A percentile compares a stretch with the other conserved stretches of the same genome.
phyloP scores from a whole-genome alignment of 805 yeast species.

The Hanseniaspora meyeri region DNA sequence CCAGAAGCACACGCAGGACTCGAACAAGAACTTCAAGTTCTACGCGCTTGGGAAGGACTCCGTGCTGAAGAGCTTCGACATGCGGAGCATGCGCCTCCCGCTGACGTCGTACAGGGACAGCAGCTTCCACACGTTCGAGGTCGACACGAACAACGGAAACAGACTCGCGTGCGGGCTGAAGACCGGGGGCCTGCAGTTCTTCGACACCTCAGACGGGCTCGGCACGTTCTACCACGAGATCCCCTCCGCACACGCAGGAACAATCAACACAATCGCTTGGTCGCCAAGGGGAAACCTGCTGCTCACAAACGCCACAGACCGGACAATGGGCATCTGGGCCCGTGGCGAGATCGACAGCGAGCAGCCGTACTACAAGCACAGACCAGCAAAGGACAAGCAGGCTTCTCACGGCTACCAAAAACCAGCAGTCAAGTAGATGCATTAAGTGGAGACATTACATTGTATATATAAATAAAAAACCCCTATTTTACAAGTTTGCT shows the following conservation, averaged over 20 bases:
- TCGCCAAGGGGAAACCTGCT: conserved; percentile 90
- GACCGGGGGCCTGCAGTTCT: conserved; percentile 78
- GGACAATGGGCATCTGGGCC: conserved; percentile 88
- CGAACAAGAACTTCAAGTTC: conserved; percentile 36
- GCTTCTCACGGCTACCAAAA: neutral
- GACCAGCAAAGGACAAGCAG: neutral
- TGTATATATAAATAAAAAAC: too few species aligned
- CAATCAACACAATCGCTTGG: conserved; percentile 77
- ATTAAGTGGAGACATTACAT: too few species aligned
- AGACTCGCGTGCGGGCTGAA: conserved; percentile 75
- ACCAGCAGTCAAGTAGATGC: too few species aligned
- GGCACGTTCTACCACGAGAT: conserved; percentile 37
- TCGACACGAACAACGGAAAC: conserved; percentile 85
- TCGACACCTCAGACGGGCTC: conserved; percentile 22
- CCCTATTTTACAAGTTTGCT: too few species aligned
- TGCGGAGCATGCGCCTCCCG: conserved; percentile 56
- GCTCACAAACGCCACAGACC: conserved; percentile 87
- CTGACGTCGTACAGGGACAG: conserved; percentile 34
- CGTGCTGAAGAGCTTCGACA: conserved; percentile 76
- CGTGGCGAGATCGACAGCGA: conserved; percentile 55
- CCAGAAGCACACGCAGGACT: conserved; percentile 32
- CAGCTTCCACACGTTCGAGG: conserved; percentile 72
- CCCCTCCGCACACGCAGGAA: conserved; percentile 90
- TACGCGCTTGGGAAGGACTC: conserved; percentile 78
- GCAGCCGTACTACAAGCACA: conserved; percentile 62